Evolutionary conservation across 345 rosid species (phyloP), one percentile per base, ranked within the genome.

Genomic region (Sonneratia caseolaris): DNA sequence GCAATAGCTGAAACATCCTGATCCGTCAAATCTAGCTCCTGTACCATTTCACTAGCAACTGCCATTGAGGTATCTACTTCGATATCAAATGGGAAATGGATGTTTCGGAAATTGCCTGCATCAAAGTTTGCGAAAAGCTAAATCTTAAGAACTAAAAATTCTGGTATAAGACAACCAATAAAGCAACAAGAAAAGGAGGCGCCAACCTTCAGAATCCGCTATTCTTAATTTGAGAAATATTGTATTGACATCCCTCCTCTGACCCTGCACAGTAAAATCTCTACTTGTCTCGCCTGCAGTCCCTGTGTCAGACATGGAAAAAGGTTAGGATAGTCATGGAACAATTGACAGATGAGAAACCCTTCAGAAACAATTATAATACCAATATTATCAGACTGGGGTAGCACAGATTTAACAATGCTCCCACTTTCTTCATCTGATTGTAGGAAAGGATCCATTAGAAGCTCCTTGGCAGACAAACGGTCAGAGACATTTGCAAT

Each of bases 21-120:
- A 82, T 90, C 96, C 14, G 98, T 88, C 68, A 95, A 79, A 79
- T 90, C 92, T 79, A 95, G 70, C 79, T 95, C 97, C 68, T 92
- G 89, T 24, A 95, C 97, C 99, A 92, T 95, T 87, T 95, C 99
- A 42, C 91, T 82, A 22, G 98, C 98, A 24, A 95, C 99, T 32
- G 89, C 91, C 77, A 76, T 80, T 35, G 97, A 80, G 71, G 99
- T 95, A 79, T 95, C 98, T 68, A 87, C 90, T 73, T 86, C 92
- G 72, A 81, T 83, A 84, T 95, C 85, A 64, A 95, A 95, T 37
- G 99, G 99, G 82, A 95, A 95, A 81, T 95, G 99, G 67, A 95
- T 95, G 77, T 92, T 90, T 68, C 92, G 97, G 57, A 82, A 59
- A 74, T 90, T 87, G 68, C 98, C 99, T 95, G 80, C 21, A 55